A percentile compares a stretch with the other conserved stretches of the same genome.
Evolutionary conservation across 2,329 filamentous ascomycete genomes (phyloP).

Genomic region (Pyricularia grisea): DNA sequence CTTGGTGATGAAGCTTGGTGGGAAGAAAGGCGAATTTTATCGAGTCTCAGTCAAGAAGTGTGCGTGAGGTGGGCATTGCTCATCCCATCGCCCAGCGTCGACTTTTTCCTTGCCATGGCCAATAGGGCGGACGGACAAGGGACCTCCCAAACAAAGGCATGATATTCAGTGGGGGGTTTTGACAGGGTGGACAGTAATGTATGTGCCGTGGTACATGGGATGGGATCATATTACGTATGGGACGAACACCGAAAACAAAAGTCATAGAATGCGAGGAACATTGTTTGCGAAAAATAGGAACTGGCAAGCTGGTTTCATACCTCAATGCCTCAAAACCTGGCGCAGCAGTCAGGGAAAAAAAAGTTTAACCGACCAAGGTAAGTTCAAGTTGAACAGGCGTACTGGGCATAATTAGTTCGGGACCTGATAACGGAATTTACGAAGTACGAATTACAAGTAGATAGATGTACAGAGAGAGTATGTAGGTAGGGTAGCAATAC

Average conservation of each 20-base stretch:
- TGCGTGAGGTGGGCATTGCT: not conserved
- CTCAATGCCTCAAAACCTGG: not conserved
- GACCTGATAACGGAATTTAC: too few relatives aligned
- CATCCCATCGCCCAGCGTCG: not conserved
- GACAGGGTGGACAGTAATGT: too few relatives aligned
- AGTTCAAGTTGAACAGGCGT: too few relatives aligned
- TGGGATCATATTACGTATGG: not conserved
- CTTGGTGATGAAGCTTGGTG: not conserved
- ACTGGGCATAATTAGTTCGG: too few relatives aligned
- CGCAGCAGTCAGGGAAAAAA: not conserved
- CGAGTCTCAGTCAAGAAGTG: too few relatives aligned
- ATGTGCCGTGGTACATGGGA: not conserved
- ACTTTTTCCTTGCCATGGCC: not conserved
- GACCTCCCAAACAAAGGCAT: not conserved
- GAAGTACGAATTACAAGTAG: too few relatives aligned
- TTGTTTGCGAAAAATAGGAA: too few relatives aligned
- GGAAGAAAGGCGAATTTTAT: not conserved
- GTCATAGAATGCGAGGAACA: too few relatives aligned
- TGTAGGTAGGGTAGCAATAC: too few relatives aligned
- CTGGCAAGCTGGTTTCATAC: not conserved
- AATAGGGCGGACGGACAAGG: not conserved
- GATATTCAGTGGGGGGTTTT: not conserved
- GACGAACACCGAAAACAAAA: not conserved
- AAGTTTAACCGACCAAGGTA: too few relatives aligned
- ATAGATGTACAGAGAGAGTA: too few relatives aligned